phyloP scores from a whole-genome alignment of 2,329 filamentous ascomycete species.

The Aspergillus quadrilineatus region DNA sequence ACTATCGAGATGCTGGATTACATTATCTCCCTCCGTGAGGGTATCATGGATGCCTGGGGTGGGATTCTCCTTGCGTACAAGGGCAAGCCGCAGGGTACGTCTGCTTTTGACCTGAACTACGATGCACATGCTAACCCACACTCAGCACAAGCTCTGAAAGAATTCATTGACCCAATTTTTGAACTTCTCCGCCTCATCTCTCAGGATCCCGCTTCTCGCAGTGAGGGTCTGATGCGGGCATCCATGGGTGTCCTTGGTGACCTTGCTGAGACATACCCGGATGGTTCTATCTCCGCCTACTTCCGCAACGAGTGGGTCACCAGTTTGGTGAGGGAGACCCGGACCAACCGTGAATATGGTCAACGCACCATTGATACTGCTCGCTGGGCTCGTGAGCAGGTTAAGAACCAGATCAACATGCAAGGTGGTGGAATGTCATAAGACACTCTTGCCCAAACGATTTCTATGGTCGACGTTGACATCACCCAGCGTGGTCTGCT shows the following conservation, averaged over 20 bases:
- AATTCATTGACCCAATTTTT: conserved; percentile 81
- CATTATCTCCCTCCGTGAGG: conserved; percentile 88
- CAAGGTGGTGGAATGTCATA: conserved; percentile 41
- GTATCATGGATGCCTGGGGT: conserved; percentile 99
- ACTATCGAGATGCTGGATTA: conserved; percentile 97
- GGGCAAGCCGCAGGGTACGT: conserved; percentile 51
- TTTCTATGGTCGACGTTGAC: conserved; percentile 16
- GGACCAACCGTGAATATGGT: conserved; percentile 82
- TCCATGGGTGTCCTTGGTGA: conserved; percentile 98
- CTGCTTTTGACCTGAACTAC: neutral
- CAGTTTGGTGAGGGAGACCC: conserved; percentile 85
- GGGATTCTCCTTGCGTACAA: conserved; percentile 96
- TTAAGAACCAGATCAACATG: conserved; percentile 73
- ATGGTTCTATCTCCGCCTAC: conserved; percentile 76
- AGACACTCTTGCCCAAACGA: conserved; percentile 14
- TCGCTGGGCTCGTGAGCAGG: conserved; percentile 94
- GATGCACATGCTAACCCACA: conserved; percentile 58
- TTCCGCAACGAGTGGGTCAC: conserved; percentile 93
- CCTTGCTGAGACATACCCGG: conserved; percentile 88
- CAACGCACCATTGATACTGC: conserved; percentile 87
- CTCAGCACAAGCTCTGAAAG: conserved; percentile 49
- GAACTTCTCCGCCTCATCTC: conserved; percentile 78
- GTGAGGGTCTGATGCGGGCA: conserved; percentile 87
- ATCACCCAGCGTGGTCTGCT: neutral
- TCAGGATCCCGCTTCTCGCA: conserved; percentile 74